phyloP scores from a whole-genome alignment of 495 filamentous ascomycete species.

The Aspergillus coremiiformis region DNA sequence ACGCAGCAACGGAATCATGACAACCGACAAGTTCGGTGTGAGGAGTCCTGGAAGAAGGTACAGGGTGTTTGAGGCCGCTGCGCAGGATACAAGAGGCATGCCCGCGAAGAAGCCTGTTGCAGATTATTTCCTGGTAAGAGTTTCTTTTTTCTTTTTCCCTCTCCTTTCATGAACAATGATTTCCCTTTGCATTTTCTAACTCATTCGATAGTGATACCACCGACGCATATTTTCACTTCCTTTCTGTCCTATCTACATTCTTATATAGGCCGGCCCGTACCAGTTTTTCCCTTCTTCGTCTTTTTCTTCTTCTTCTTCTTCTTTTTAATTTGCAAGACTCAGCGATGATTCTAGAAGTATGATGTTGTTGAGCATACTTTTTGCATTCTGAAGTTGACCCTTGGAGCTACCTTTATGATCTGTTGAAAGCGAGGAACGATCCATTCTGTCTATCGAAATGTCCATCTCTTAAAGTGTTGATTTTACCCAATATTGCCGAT shows the following conservation, averaged over 20 bases:
- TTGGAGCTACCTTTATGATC: not conserved
- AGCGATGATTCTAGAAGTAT: not conserved
- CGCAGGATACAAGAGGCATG: constrained; percentile 95
- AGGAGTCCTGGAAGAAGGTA: constrained; percentile 83
- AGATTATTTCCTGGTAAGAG: constrained; percentile 80
- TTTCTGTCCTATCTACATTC: constrained; percentile 2
- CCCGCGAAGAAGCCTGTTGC: constrained; percentile 97
- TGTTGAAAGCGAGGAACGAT: not conserved
- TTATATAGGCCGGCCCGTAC: constrained; percentile 12
- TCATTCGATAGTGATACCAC: not conserved
- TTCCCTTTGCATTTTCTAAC: not conserved
- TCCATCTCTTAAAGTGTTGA: not conserved
- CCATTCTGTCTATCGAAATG: not conserved
- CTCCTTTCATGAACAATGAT: not conserved
- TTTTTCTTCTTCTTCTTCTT: too few relatives aligned
- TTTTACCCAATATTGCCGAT: not conserved
- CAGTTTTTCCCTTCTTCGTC: not conserved
- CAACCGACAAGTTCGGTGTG: constrained; percentile 35
- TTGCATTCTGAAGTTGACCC: not conserved
- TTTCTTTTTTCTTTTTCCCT: not conserved
- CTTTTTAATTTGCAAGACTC: too few relatives aligned
- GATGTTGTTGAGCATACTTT: not conserved
- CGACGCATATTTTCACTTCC: not conserved
- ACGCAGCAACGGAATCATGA: constrained; percentile 44
- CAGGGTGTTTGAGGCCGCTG: constrained; percentile 92